Evolutionary conservation across 78 protist species (phyloP).

Genomic region (Dictyostelium capitatum): DNA sequence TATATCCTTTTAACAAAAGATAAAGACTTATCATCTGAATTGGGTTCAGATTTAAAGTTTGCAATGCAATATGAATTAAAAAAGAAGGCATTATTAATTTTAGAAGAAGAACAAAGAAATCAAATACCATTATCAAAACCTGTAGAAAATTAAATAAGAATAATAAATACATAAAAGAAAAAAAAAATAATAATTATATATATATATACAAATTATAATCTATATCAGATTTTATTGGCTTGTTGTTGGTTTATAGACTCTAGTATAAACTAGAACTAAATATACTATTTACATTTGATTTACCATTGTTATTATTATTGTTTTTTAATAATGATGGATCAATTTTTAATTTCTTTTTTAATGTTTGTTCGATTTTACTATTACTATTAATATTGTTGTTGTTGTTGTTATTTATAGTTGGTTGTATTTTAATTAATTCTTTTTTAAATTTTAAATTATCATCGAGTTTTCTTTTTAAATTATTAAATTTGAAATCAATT

Average conservation of each 20-base stretch:
- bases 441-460: conserved; percentile 6
- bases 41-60: conserved; percentile 66
- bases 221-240: neutral
- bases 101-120: neutral
- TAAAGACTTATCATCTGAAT: conserved; percentile 67
- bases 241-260: neutral
- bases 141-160: conserved; percentile 18
- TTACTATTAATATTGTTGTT: neutral
- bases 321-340: conserved; percentile 63
- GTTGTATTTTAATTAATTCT: conserved; percentile 6
- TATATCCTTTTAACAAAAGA: conserved; percentile 60
- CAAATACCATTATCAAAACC: neutral
- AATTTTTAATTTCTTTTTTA: conserved; percentile 36
- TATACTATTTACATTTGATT: neutral
- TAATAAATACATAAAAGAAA: neutral
- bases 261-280: conserved; percentile 37
- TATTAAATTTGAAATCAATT: neutral
- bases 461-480: conserved; percentile 31
- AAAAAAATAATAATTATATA: neutral
- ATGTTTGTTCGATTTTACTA: conserved; percentile 13
- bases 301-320: neutral
- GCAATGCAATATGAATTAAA: conserved; percentile 17
- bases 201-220: neutral
- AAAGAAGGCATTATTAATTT: conserved; percentile 17
- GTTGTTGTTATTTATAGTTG: neutral